Evolutionary conservation across 1,139 yeast genomes (phyloP), one percentile per base, ranked within the genome.

Genomic region (Yamadazyma trypodendri): DNA sequence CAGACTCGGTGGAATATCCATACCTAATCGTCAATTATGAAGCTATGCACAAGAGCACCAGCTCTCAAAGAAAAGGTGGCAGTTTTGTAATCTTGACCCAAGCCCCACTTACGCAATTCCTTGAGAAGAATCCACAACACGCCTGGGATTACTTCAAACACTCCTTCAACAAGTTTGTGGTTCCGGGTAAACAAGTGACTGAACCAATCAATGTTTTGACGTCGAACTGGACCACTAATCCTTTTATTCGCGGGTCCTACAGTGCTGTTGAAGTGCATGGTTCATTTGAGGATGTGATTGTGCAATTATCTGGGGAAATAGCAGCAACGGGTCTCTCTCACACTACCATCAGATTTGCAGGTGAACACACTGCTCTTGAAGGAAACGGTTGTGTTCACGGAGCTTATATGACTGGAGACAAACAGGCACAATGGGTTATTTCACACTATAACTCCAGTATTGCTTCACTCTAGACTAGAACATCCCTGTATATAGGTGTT

Each of bases 371-470:
- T 2, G 73, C 76, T 17, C 61, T 72, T 49, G 87, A 83, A 42
- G 95, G 95, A 6, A 80, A 83, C 24, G 96, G 95, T 0, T 86
- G 95, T 61, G 89, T 82, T 5, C 92, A 87, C 60, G 87, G 89
- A 28, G 88, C 89, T 10, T 79, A 84, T 76, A 58, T 61, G 46
- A 76, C 87, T 51, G 96, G 95, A 2, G 58, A 56, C 39, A 72
- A 94, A 46, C 95, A 85, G 48, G 94, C 90, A 4, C 40, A 53
- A 18, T 66, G 72, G 65, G 63, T 77, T 7, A 39, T 74, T 31
- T 42, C 51, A 3, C 56, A 56, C 37, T 31, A 35, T 34, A 30
- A 31, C 16, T 14, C 35, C 10, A 17, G 20, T 9, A 5, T 6
- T 4, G 20, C 35, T 3, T 18, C 25, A 4, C 25, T 32, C n/a